Evolutionary conservation across 257 asterid species (phyloP), one percentile per base, ranked within the genome.

Genomic region (Gentiana dahurica): DNA sequence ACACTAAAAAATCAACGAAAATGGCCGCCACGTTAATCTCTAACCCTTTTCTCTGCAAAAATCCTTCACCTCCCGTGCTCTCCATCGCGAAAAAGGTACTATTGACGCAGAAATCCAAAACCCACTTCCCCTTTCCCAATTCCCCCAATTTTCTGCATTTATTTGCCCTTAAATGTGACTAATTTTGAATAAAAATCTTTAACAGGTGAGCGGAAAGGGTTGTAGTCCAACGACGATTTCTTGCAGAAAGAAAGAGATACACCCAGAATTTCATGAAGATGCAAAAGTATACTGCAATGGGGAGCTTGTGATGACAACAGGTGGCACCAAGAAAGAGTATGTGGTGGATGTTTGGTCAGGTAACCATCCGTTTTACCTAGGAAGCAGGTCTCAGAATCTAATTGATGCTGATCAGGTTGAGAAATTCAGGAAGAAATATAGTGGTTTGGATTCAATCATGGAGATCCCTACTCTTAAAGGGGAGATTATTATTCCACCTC

Each of bases 331-430:
- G 75, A 72, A 78, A n/a, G 96, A 91, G 74, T 85, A 91, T 47
- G 85, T 86, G 32, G 89, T 91, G 8, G 96, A 87, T 75, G 96
- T 87, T 37, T 91, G 98, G 98, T 91, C 94, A 8, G 98, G 98
- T 4, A 91, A 91, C 57, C 98, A 91, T 65, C 94, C 96, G 2
- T 91, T 83, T 67, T 91, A 91, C 71, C 79, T 87, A n/a, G 96
- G 96, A 37, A 73, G 85, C 63, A 83, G 98, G 36, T 73, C 95
- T 1, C 73, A 73, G 57, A 34, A 49, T 0, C 74, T 85, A 36
- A 54, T 79, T 37, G 95, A 87, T 43, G 95, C 84, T 61, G 94
- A 83, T 54, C 98, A 91, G 58, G 96, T 87, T 24, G 96, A 77
- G 60, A 91, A 91, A 49, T 91, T 87, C 68, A 71, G 96, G 8